phyloP scores from a whole-genome alignment of 2,329 filamentous ascomycete species.

The Ilyonectria sp. region DNA sequence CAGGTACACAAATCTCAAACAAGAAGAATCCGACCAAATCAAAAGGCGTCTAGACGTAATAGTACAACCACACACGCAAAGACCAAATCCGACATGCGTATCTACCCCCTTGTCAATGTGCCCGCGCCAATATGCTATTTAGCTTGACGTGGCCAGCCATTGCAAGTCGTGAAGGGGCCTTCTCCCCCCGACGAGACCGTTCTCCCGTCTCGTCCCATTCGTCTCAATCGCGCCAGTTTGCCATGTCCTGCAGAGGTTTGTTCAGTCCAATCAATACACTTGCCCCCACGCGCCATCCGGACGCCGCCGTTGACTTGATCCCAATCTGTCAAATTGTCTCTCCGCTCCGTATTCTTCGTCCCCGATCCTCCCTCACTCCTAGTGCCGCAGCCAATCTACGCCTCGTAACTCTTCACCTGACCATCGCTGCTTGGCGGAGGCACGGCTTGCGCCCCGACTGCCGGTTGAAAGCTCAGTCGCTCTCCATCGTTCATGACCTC shows the following conservation, averaged over 20 bases:
- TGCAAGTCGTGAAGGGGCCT: not conserved
- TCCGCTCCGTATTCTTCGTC: constrained; percentile 8
- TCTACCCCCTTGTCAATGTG: constrained; percentile 11
- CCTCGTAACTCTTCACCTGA: constrained; percentile 71
- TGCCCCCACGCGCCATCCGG: constrained; percentile 35
- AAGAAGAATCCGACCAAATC: constrained; percentile 6
- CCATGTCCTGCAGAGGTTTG: constrained; percentile 11
- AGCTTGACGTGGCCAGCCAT: not conserved
- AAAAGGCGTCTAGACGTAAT: constrained; percentile 34
- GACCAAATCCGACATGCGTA: constrained; percentile 26
- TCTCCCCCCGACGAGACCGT: not conserved
- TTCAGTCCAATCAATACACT: constrained; percentile 28
- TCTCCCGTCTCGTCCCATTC: not conserved
- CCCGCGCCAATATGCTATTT: not conserved
- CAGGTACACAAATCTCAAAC: not conserved
- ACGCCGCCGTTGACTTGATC: constrained; percentile 40
- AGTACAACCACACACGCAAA: constrained; percentile 29
- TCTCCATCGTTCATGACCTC: constrained; percentile 65
- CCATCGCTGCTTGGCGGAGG: constrained; percentile 70
- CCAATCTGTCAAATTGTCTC: constrained; percentile 34
- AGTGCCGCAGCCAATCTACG: constrained; percentile 51
- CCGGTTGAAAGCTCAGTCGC: constrained; percentile 67
- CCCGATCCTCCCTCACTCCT: constrained; percentile 8
- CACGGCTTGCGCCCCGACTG: constrained; percentile 59
- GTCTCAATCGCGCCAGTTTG: constrained; percentile 13